These are phyloP conservation scores for Cajanus cajan DNA, from an alignment of 306 rosid species.

Conservation along the genomic window DNA sequence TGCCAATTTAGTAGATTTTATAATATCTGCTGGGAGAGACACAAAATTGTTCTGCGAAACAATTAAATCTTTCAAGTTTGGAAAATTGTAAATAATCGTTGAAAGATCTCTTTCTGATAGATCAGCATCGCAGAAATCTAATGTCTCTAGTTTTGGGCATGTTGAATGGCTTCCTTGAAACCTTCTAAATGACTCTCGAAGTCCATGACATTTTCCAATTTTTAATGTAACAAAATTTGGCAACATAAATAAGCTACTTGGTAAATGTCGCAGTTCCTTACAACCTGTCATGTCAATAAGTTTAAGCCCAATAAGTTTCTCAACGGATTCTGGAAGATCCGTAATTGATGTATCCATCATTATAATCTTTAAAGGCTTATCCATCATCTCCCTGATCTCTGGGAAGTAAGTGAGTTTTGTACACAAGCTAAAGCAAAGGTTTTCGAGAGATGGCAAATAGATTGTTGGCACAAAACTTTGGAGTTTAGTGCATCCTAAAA, in stretches of 20 bases:
- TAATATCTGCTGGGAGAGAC: neutral
- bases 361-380: neutral
- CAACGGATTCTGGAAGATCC: conserved; percentile 1
- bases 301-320: neutral
- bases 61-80: neutral
- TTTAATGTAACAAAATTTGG: neutral
- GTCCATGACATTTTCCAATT: conserved; percentile 4
- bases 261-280: neutral
- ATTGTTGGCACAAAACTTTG: neutral
- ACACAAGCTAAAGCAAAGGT: neutral
- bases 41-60: neutral
- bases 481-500: neutral
- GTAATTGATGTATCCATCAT: neutral
- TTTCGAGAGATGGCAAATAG: neutral
- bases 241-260: neutral
- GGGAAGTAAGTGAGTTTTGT: neutral
- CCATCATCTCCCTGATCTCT: neutral
- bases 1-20: neutral
- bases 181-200: neutral
- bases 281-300: neutral
- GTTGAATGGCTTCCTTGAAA: neutral
- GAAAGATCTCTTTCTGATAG: neutral
- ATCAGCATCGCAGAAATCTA: neutral
- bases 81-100: neutral
- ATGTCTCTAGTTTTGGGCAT: neutral